A percentile compares a stretch with the other conserved stretches of the same genome.
Evolutionary conservation across 1,139 yeast species (phyloP).

Genomic region (Pichiaceae sp.): DNA sequence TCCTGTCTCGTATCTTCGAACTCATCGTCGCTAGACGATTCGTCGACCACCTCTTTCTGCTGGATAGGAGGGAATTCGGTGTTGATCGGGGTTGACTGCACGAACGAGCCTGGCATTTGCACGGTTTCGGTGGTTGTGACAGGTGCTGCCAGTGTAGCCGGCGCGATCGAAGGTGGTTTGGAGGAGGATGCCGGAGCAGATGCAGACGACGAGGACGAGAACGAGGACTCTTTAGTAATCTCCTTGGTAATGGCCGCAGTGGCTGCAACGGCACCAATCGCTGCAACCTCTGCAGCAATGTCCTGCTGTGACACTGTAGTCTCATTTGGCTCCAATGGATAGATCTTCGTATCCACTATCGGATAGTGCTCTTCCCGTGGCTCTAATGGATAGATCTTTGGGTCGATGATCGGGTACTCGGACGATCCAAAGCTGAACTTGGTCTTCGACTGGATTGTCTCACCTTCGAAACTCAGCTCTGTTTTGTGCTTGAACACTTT

Average conservation of each 20-base stretch:
- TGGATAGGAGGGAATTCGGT: not conserved
- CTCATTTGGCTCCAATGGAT: not conserved
- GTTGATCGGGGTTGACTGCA: not conserved
- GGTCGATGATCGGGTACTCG: not conserved
- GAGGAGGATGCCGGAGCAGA: not conserved
- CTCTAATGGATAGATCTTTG: not conserved
- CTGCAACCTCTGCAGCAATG: not conserved
- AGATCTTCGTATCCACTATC: not conserved
- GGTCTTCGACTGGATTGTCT: not conserved
- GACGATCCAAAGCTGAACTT: not conserved
- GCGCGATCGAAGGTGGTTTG: not conserved
- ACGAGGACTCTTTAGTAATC: not conserved
- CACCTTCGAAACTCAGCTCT: not conserved
- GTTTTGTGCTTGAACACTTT: not conserved
- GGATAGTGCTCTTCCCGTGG: not conserved
- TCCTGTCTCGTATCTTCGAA: not conserved
- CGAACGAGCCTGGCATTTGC: conserved; percentile 1
- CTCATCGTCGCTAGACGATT: not conserved
- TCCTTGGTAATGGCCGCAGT: not conserved
- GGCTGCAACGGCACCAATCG: not conserved
- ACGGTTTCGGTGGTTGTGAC: no score
- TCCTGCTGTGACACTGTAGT: not conserved
- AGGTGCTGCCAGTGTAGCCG: not conserved
- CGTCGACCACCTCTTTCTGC: not conserved
- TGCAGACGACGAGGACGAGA: not conserved